phyloP scores from a whole-genome alignment of 768 basidiomycete species.

The Leccinum disarticulatum region DNA sequence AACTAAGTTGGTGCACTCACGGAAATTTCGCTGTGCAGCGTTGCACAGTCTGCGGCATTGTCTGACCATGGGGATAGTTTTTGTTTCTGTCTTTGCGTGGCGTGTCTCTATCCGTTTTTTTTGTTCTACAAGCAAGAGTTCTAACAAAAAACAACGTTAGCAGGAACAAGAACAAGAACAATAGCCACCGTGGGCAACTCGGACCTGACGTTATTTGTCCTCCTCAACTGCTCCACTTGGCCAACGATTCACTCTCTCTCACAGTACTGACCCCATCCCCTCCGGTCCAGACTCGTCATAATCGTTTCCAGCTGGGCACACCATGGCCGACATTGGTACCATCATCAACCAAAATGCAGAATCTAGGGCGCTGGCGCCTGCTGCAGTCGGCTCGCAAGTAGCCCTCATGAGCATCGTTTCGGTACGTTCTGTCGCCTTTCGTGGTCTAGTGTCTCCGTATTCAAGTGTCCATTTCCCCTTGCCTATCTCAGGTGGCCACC shows the following conservation, averaged over 20 bases:
- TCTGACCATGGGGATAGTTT: neutral
- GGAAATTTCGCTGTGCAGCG: neutral
- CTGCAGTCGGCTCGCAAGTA: slow-evolving; percentile 78
- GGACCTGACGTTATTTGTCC: neutral
- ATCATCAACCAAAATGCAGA: slow-evolving; percentile 35
- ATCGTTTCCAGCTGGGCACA: slow-evolving; percentile 4
- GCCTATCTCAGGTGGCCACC: slow-evolving; percentile 52
- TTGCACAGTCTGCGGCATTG: neutral
- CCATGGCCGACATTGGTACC: slow-evolving; percentile 33
- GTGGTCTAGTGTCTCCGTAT: neutral
- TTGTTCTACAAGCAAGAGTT: neutral
- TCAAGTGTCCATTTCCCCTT: no score
- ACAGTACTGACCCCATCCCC: slow-evolving; percentile 17
- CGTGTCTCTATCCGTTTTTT: neutral
- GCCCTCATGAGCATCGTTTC: slow-evolving; percentile 71
- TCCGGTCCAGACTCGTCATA: slow-evolving; percentile 16
- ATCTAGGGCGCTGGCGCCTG: slow-evolving; percentile 71
- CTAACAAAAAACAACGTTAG: neutral
- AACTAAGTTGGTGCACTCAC: neutral
- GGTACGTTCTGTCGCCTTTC: slow-evolving; percentile 44
- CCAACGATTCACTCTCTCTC: neutral
- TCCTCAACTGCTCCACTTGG: neutral
- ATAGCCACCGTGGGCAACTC: neutral
- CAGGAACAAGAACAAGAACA: neutral
- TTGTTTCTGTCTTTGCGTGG: neutral